Conservation (phyloP, 1,139 yeast species). For the Taphrina pruni region DNA sequence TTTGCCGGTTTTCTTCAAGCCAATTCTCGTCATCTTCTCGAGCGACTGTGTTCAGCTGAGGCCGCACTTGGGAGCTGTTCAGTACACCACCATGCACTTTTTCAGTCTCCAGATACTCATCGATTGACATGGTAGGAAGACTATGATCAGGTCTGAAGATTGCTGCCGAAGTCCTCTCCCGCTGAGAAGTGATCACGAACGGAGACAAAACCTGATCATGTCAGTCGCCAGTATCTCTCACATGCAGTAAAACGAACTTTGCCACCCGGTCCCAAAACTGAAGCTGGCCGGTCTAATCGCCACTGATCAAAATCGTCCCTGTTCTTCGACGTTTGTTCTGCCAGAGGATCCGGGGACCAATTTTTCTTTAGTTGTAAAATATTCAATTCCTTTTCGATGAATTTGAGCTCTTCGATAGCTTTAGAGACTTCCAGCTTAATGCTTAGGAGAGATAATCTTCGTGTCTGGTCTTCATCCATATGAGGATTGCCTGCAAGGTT, state of each 20-base stretch:
- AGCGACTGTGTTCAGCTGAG: not conserved
- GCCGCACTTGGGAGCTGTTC: slow-evolving; percentile 50
- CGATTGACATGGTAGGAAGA: slow-evolving; percentile 93
- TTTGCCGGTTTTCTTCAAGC: slow-evolving; percentile 60
- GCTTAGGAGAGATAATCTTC: not conserved
- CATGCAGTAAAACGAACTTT: slow-evolving; percentile 47
- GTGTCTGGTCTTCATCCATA: slow-evolving; percentile 11
- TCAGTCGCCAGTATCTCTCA: slow-evolving; percentile 51
- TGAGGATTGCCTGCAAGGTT: not conserved
- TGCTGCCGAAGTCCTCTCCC: slow-evolving; percentile 64
- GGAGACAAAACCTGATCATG: slow-evolving; percentile 64
- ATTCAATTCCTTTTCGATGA: slow-evolving; percentile 2
- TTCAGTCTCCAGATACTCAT: slow-evolving; percentile 86
- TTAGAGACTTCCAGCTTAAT: slow-evolving; percentile 1
- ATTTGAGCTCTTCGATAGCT: not conserved
- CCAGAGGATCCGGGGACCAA: not conserved
- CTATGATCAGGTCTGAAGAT: slow-evolving; percentile 93
- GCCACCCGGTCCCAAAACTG: slow-evolving; percentile 32
- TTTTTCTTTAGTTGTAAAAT: slow-evolving; percentile 42
- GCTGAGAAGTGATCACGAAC: slow-evolving; percentile 68
- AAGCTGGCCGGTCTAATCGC: slow-evolving; percentile 1
- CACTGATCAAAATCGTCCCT: not conserved
- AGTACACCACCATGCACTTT: slow-evolving; percentile 77
- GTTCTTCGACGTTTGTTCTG: not conserved
- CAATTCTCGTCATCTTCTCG: slow-evolving; percentile 52